A percentile compares a stretch with the other conserved stretches of the same genome.
phyloP scores from a whole-genome alignment of 2,329 filamentous ascomycete species.

The Aureobasidium pullulans region DNA sequence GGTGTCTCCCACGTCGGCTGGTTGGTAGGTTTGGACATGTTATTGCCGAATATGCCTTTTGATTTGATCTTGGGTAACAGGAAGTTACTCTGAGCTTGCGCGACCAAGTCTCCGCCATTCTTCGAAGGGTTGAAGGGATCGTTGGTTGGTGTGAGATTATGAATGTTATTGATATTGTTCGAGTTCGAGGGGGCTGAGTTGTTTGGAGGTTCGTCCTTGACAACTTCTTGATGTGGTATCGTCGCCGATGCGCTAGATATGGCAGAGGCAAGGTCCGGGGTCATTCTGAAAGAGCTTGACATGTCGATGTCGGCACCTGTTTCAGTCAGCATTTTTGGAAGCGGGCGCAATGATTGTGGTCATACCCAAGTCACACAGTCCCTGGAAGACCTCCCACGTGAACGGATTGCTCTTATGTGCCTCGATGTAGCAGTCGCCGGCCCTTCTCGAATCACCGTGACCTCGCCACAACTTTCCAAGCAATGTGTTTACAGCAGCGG shows the following conservation, averaged over 20 bases:
- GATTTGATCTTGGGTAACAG: slow-evolving; percentile 16
- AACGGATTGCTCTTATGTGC: slow-evolving; percentile 86
- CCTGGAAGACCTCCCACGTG: slow-evolving; percentile 95
- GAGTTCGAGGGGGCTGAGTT: slow-evolving; percentile 20
- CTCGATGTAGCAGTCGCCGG: slow-evolving; percentile 79
- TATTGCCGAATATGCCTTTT: slow-evolving; percentile 16
- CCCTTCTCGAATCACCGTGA: slow-evolving; percentile 72
- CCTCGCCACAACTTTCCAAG: slow-evolving; percentile 81
- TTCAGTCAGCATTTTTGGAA: slow-evolving; percentile 9
- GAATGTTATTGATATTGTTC: slow-evolving; percentile 20
- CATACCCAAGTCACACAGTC: slow-evolving; percentile 69
- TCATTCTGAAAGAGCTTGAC: slow-evolving; percentile 78
- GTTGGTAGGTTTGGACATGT: not conserved
- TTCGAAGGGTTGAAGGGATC: slow-evolving; percentile 38
- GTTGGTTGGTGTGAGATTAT: slow-evolving; percentile 28
- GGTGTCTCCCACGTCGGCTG: slow-evolving; percentile 37
- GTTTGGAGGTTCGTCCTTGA: slow-evolving; percentile 23
- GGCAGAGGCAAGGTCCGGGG: slow-evolving; percentile 52
- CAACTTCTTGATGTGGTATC: slow-evolving; percentile 20
- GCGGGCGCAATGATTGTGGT: not conserved
- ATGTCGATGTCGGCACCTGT: slow-evolving; percentile 71
- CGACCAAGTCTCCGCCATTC: slow-evolving; percentile 4
- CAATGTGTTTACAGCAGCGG: slow-evolving; percentile 73
- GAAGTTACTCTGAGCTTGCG: slow-evolving; percentile 12
- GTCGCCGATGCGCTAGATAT: slow-evolving; percentile 29